Evolutionary conservation across 805 yeast species (phyloP).

Genomic region (Yamadazyma sp.): DNA sequence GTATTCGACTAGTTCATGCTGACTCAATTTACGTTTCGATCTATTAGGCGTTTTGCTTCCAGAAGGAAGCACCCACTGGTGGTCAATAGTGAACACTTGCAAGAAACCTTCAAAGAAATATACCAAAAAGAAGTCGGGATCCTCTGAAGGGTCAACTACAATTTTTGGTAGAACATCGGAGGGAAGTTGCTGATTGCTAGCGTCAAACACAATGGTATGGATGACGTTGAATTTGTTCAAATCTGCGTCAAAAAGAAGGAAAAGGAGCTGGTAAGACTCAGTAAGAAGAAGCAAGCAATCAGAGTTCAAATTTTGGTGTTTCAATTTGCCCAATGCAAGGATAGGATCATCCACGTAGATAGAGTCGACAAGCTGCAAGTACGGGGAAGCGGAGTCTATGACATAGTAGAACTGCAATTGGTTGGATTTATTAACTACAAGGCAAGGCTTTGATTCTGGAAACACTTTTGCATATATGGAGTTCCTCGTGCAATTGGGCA

Average conservation of each 20-base stretch:
- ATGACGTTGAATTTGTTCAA: constrained; percentile 11
- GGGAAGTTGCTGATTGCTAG: constrained; percentile 24
- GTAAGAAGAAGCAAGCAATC: constrained; percentile 19
- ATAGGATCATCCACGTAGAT: constrained; percentile 17
- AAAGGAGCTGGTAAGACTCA: constrained; percentile 13
- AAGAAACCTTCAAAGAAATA: constrained; percentile 22
- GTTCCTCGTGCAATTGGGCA: constrained; percentile 16
- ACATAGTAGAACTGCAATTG: constrained; percentile 16
- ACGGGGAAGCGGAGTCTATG: constrained; percentile 1
- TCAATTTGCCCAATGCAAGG: constrained; percentile 13
- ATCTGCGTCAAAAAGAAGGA: constrained; percentile 13
- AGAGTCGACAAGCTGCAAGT: constrained; percentile 10
- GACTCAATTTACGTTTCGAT: constrained; percentile 10
- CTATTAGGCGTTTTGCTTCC: not conserved
- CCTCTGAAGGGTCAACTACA: constrained; percentile 13
- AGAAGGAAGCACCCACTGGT: constrained; percentile 11
- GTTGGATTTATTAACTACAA: constrained; percentile 16
- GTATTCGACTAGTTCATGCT: constrained; percentile 12
- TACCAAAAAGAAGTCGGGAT: constrained; percentile 19
- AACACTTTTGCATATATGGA: constrained; percentile 17
- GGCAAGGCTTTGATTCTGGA: constrained; percentile 6
- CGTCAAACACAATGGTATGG: constrained; percentile 15
- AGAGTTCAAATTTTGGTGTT: constrained; percentile 9
- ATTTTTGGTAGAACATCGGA: constrained; percentile 23
- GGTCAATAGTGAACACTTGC: constrained; percentile 16